phyloP scores from a whole-genome alignment of 768 basidiomycete species.

The Albatrellus ellisii region DNA sequence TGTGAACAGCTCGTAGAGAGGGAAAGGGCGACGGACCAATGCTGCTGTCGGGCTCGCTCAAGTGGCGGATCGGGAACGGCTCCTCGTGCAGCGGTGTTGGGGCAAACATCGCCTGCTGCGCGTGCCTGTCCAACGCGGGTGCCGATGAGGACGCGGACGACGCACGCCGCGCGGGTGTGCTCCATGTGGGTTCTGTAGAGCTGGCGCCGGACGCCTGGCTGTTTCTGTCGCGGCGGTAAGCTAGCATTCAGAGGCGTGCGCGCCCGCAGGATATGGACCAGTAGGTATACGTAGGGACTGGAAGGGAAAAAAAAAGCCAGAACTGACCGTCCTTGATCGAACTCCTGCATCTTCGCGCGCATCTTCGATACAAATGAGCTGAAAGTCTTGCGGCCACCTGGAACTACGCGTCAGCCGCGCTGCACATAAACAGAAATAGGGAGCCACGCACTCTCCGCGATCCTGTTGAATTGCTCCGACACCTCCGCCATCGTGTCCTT shows the following conservation, averaged over 20 bases:
- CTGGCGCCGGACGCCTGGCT: neutral
- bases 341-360: constrained; percentile 75
- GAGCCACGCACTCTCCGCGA: constrained; percentile 57
- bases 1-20: too few species aligned
- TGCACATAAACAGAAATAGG: neutral
- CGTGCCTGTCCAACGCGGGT: constrained; percentile 8
- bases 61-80: neutral
- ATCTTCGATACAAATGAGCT: constrained; percentile 60
- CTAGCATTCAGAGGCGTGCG: neutral
- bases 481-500: constrained; percentile 52
- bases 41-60: neutral
- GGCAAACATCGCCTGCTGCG: constrained; percentile 11
- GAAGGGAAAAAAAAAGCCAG: neutral
- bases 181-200: neutral
- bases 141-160: neutral
- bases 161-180: too few species aligned
- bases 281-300: neutral
- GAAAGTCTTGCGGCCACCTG: constrained; percentile 63
- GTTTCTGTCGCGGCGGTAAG: constrained; percentile 2
- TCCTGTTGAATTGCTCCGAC: constrained; percentile 59
- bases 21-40: neutral
- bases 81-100: constrained; percentile 1
- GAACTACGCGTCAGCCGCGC: neutral
- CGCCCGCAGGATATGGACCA: too few species aligned
- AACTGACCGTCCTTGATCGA: constrained; percentile 39